Percentiles rank a stretch among this genome's conserved stretches.
These are phyloP conservation scores for Pseudozyma tsukubaensis DNA, from an alignment of 1,284 basidiomycete genomes.

Conservation along the genomic window DNA sequence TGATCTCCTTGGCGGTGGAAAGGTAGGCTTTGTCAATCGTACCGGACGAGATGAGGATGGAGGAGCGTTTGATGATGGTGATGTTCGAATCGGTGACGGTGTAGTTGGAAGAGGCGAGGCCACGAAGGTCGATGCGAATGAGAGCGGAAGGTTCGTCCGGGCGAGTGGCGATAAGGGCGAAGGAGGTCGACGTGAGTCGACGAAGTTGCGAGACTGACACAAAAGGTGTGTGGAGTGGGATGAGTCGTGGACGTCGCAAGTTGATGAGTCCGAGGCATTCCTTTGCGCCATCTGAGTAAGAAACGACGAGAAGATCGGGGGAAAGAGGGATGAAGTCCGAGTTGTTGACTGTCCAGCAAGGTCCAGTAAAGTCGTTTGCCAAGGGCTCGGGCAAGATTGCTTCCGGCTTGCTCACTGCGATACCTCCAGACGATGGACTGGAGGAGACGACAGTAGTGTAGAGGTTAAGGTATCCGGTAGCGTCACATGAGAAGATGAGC, in stretches of 20 bases:
- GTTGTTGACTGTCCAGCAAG: slow-evolving; percentile 74
- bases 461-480: slow-evolving; percentile 78
- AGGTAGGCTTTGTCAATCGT: slow-evolving; percentile 38
- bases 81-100: slow-evolving; percentile 18
- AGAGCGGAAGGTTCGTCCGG: slow-evolving; percentile 39
- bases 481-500: slow-evolving; percentile 78
- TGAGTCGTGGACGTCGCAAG: slow-evolving; percentile 37
- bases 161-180: slow-evolving; percentile 39
- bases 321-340: slow-evolving; percentile 50
- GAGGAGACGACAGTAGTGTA: slow-evolving; percentile 70
- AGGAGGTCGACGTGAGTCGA: slow-evolving; percentile 27
- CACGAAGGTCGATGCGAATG: slow-evolving; percentile 37
- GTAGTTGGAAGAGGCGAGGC: slow-evolving; percentile 22
- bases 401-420: slow-evolving; percentile 5
- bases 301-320: slow-evolving; percentile 43
- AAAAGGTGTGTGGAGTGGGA: slow-evolving; percentile 37
- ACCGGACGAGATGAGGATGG: slow-evolving; percentile 39
- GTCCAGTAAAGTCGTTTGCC: slow-evolving; percentile 74
- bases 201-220: slow-evolving; percentile 40
- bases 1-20: slow-evolving; percentile 39
- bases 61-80: slow-evolving; percentile 45
- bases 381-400: slow-evolving; percentile 72
- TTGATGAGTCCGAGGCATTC: slow-evolving; percentile 44
- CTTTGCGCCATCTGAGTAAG: slow-evolving; percentile 30
- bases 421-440: not conserved